Evolutionary conservation across 345 rosid genomes (phyloP).

Genomic region (Eutrema yunnanense): DNA sequence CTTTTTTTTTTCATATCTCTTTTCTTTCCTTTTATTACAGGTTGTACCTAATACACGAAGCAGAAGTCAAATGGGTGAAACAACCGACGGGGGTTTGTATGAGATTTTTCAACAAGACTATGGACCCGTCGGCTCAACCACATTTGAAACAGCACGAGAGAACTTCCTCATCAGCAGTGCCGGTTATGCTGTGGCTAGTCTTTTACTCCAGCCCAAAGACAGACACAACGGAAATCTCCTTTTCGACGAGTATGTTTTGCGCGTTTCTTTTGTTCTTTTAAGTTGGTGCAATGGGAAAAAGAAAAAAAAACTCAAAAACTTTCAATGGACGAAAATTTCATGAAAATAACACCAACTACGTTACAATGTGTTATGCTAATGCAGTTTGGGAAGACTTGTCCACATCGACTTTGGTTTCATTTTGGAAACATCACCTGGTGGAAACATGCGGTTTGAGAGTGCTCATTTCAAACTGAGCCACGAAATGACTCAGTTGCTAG

Average conservation of each 20-base stretch:
- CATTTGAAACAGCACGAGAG: slow-evolving; percentile 92
- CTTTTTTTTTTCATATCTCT: neutral
- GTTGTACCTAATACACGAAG: slow-evolving; percentile 94
- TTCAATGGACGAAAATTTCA: neutral
- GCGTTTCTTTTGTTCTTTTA: neutral
- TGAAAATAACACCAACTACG: neutral
- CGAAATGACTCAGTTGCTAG: slow-evolving; percentile 96
- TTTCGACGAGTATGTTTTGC: slow-evolving; percentile 62
- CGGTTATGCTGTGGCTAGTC: slow-evolving; percentile 98
- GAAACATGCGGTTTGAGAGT: slow-evolving; percentile 95
- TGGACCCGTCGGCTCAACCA: slow-evolving; percentile 90
- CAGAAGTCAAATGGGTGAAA: slow-evolving; percentile 99
- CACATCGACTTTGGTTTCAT: slow-evolving; percentile 98
- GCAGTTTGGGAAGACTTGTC: slow-evolving; percentile 88
- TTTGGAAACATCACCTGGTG: slow-evolving; percentile 91
- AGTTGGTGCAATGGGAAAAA: neutral
- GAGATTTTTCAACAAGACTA: slow-evolving; percentile 97
- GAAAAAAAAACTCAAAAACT: neutral
- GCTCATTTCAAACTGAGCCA: slow-evolving; percentile 99
- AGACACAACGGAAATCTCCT: slow-evolving; percentile 99
- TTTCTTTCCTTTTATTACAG: slow-evolving; percentile 28
- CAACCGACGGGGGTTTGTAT: slow-evolving; percentile 94
- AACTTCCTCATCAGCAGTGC: slow-evolving; percentile 96
- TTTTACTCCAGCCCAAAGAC: slow-evolving; percentile 96
- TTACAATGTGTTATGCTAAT: slow-evolving; percentile 9